Base-by-base conservation (phyloP, 2,329 filamentous ascomycete species). In the Penicillium sp. region DNA sequence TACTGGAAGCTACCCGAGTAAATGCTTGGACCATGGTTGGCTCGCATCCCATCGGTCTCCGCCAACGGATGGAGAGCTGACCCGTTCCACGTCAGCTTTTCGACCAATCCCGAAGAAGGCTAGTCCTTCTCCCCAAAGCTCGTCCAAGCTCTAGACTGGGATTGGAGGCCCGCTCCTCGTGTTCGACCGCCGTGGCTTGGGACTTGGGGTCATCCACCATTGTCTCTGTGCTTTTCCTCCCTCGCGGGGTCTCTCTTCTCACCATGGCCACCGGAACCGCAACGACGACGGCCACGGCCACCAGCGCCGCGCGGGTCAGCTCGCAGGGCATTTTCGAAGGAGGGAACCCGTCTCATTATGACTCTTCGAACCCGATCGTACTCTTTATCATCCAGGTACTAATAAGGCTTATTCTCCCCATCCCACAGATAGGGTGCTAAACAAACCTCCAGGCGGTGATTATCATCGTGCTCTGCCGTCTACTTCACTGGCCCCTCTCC, bases 401-500 rank as follows among this genome's bases (percentile, higher is more conserved):
- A 20, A 15, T 8, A n/a, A 25, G 16, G 20, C 4, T 36, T 9
- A 3, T 6, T 13, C 14, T 29, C 10, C 25, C 4, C 11, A 27
- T 27, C 4, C 25, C 5, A 6, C 10, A n/a, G 6, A 13, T 4
- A 27, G 6, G 18, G 7, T 33, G 7, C 11, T 14, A n/a, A 19
- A 30, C n/a, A n/a, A 14, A 4, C n/a, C 83, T 88, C 33, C 84
- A 85, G 79, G 80, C 81, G 17, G 73, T 73, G 44, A 83, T 90
- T 44, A 87, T 89, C 57, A 82, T 89, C 56, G 76, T 86, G 41
- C 80, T 88, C 63, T 87, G 83, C 57, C 81, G 84, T 20, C 64
- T 86, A 30, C 72, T 90, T 14, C 85, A 91, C 61, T 89, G 78
- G 69, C 87, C 86, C 7, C 76, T 91, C 4, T 83, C 83, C 53